A percentile compares a stretch with the other conserved stretches of the same genome.
Conservation (phyloP, 202 grass and related monocot species). For the Bolboschoenoplectus hybrid region DNA sequence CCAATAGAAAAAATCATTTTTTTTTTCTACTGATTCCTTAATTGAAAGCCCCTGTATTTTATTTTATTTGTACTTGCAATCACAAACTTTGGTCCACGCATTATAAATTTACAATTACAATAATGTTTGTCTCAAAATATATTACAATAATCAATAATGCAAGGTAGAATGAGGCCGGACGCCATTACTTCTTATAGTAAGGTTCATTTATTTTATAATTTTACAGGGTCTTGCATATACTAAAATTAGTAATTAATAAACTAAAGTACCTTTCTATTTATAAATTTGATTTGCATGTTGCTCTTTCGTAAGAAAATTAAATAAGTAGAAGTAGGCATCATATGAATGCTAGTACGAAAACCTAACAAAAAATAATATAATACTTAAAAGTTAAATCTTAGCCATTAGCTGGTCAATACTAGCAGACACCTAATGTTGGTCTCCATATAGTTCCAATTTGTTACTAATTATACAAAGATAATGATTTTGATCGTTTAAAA, state of each 20-base stretch:
- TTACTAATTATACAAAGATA: background rate
- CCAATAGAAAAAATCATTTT: background rate
- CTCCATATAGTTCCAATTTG: background rate
- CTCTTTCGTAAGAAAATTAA: background rate
- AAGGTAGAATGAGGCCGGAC: background rate
- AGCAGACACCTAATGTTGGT: background rate
- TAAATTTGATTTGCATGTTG: background rate
- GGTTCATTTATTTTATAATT: background rate
- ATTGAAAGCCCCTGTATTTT: constrained; percentile 20
- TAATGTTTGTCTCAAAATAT: too few relatives aligned
- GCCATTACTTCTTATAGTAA: background rate
- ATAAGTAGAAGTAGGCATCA: background rate
- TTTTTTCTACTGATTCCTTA: constrained; percentile 4
- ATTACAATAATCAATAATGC: background rate
- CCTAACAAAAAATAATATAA: background rate
- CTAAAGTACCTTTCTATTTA: background rate
- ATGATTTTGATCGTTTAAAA: too few relatives aligned
- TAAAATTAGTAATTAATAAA: background rate
- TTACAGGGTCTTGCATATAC: background rate
- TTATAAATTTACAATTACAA: background rate
- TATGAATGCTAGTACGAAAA: background rate
- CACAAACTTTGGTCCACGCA: background rate
- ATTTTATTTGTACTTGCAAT: constrained; percentile 21
- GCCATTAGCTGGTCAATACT: background rate
- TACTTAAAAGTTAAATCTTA: background rate